phyloP scores from a whole-genome alignment of 495 filamentous ascomycete species.

The Friedmanniomyces simplex region DNA sequence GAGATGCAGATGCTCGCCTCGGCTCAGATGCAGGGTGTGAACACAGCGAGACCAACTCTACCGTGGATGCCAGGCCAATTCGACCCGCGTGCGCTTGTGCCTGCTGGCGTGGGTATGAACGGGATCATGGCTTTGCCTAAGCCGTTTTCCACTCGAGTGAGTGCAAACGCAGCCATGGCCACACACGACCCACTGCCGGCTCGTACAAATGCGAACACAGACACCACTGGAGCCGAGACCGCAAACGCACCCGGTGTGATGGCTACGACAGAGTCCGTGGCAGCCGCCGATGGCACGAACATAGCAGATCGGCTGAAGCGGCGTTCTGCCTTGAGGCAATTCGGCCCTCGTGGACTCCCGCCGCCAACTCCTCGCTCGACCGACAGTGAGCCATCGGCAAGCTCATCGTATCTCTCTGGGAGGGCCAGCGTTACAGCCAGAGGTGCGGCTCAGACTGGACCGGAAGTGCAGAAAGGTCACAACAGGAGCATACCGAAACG shows the following conservation, averaged over 20 bases:
- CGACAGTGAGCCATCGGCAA: not conserved
- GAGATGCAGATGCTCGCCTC: not conserved
- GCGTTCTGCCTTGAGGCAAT: not conserved
- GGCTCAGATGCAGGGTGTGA: not conserved
- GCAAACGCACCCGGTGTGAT: not conserved
- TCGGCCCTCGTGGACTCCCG: not conserved
- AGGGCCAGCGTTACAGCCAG: not conserved
- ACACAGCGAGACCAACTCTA: not conserved
- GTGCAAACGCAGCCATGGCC: no score
- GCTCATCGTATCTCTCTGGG: no score
- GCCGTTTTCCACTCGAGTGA: no score
- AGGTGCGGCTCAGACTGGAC: not conserved
- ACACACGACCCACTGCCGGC: not conserved
- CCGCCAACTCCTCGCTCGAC: not conserved
- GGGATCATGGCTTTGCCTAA: no score
- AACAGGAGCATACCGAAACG: not conserved
- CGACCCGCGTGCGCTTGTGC: no score
- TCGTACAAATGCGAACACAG: not conserved
- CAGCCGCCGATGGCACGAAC: not conserved
- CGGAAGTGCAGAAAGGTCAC: not conserved
- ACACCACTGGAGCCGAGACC: not conserved
- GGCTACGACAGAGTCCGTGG: not conserved
- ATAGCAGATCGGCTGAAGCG: constrained; percentile 1
- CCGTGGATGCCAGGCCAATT: no score
- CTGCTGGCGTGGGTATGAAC: not conserved